Evolutionary conservation across 2,329 filamentous ascomycete species (phyloP).

Genomic region (Trichoderma afroharzianum): DNA sequence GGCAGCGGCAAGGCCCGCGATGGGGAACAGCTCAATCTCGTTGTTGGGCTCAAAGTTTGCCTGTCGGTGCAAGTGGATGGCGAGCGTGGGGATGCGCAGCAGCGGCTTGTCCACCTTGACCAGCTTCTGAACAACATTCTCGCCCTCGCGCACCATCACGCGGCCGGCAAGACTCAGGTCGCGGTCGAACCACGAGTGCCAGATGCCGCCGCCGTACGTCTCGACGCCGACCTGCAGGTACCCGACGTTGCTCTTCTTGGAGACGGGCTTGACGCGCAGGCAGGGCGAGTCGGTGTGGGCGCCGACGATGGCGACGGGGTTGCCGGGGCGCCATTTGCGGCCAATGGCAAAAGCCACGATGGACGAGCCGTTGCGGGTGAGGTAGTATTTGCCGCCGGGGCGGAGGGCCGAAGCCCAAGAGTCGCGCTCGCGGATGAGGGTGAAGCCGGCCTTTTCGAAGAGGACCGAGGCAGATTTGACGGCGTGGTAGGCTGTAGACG

Average conservation of each 20-base stretch:
- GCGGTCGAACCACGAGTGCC: constrained; percentile 98
- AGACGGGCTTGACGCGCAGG: constrained; percentile 89
- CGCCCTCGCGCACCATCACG: constrained; percentile 71
- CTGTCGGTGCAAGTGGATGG: constrained; percentile 87
- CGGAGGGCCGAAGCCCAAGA: constrained; percentile 76
- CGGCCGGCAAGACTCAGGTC: constrained; percentile 88
- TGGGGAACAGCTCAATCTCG: constrained; percentile 92
- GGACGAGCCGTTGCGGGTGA: constrained; percentile 89
- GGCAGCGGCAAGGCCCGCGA: constrained; percentile 79
- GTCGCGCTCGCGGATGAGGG: constrained; percentile 84
- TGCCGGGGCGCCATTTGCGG: constrained; percentile 84
- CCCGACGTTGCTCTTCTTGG: constrained; percentile 79
- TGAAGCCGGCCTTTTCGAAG: constrained; percentile 80
- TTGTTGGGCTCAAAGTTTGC: constrained; percentile 92
- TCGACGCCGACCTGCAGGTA: constrained; percentile 95
- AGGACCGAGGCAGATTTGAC: constrained; percentile 74
- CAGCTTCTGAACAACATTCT: constrained; percentile 75
- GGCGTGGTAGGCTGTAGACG: constrained; percentile 85
- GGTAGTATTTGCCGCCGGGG: constrained; percentile 91
- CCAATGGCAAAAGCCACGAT: constrained; percentile 92
- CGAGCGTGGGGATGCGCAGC: constrained; percentile 85
- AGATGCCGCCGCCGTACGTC: constrained; percentile 93
- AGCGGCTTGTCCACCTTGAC: constrained; percentile 90
- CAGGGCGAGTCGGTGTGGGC: constrained; percentile 95
- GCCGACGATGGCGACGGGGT: constrained; percentile 87